These are phyloP conservation scores for Penicillium steckii DNA, from an alignment of 495 filamentous ascomycete genomes.

Conservation along the genomic window DNA sequence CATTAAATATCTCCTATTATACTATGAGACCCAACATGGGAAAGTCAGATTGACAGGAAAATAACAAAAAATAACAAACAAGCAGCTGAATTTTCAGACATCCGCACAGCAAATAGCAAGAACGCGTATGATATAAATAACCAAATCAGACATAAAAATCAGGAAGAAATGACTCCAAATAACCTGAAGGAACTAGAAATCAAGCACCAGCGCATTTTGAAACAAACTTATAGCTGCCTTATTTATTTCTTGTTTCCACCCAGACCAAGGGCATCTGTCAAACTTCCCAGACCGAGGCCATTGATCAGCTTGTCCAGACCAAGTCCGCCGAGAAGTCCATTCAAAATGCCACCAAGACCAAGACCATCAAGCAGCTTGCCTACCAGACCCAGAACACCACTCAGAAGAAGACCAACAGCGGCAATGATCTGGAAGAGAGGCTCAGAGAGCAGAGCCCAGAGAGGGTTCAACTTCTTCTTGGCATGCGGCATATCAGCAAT, in stretches of 20 bases:
- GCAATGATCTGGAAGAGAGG: constrained; percentile 92
- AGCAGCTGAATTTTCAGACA: not conserved
- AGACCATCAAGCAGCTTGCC: constrained; percentile 78
- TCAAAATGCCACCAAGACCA: constrained; percentile 79
- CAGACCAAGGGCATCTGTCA: constrained; percentile 54
- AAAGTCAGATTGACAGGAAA: not conserved
- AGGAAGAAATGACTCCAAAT: not conserved
- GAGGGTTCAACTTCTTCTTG: constrained; percentile 89
- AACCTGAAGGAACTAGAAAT: not conserved
- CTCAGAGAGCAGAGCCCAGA: constrained; percentile 78
- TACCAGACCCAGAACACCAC: constrained; percentile 79
- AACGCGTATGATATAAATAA: not conserved
- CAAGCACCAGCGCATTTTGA: not conserved
- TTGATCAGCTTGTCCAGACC: constrained; percentile 77
- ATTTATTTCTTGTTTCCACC: constrained; percentile 28
- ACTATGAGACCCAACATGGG: not conserved
- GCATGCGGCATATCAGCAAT: constrained; percentile 90
- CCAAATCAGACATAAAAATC: not conserved
- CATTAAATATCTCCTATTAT: not conserved
- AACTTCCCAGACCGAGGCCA: constrained; percentile 65
- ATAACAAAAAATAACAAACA: not conserved
- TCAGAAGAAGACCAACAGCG: constrained; percentile 80
- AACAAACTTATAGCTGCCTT: not conserved
- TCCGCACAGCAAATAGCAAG: not conserved
- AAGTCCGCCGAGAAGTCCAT: constrained; percentile 75